Base-by-base conservation (phyloP, 306 rosid species). In the Fagus sylvatica region DNA sequence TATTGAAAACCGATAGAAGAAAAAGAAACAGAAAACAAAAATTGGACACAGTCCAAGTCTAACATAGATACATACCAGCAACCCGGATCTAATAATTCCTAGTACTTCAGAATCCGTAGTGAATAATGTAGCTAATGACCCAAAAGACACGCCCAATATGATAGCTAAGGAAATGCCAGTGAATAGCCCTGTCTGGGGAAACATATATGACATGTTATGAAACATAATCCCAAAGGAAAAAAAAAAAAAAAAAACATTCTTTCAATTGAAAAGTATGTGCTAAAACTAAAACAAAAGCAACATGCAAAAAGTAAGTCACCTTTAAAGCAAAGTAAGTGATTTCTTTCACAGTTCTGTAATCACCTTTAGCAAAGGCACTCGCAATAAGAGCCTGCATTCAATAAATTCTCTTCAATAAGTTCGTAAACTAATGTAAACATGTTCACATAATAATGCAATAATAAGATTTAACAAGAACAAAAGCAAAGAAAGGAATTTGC, bases 41-140 rank as follows among this genome's bases (percentile, higher is more conserved):
- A 83, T 53, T 6, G 48, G 30, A 39, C 13, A 5, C 15, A 1
- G 16, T 65, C 64, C 55, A 13, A 70, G 61, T 51, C 81, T 55
- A 41, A 48, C 54, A 59, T 65, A 60, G n/a, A 71, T 64, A 84
- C 96, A 61, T 95, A 95, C 98, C 97, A 91, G 79, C 46, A 65
- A 85, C 75, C 91, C 93, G 34, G 93, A 79, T 76, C 91, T 82
- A 71, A 90, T 90, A 86, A 95, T 87, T 80, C 64, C 81, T 59
- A 95, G 84, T 53, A 93, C 99, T 76, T 88, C 96, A 19, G 87
- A 64, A 78, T 95, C 99, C 60, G 82, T 91, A 70, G 98, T 95
- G 84, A 95, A 95, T 86, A 93, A 60, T 34, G 86, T 79, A 51
- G 97, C 90, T 72, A 93, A 77, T 77, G 97, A 87, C 79, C 94